A percentile compares a stretch with the other conserved stretches of the same genome.
Conservation (phyloP, 2,329 filamentous ascomycete genomes). For the Xylaria sp. region DNA sequence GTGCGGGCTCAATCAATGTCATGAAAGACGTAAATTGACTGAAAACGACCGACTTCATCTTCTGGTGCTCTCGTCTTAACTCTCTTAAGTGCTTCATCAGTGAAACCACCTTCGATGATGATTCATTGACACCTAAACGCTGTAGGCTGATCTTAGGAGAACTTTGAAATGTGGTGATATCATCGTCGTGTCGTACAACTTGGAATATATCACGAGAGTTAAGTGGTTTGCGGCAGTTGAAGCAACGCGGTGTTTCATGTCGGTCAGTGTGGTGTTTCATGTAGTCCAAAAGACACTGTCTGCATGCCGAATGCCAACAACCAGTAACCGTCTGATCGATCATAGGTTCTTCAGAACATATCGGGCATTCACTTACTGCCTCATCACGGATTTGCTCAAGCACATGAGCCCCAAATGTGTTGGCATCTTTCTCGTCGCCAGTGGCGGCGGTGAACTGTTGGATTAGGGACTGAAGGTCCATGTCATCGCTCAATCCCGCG, state of each 20-base stretch:
- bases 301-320: slow-evolving; percentile 98
- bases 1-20: slow-evolving; percentile 83
- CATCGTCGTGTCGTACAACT: slow-evolving; percentile 79
- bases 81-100: slow-evolving; percentile 76
- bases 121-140: slow-evolving; percentile 65
- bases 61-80: slow-evolving; percentile 68
- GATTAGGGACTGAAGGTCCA: slow-evolving; percentile 89
- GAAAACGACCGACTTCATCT: slow-evolving; percentile 89
- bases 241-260: slow-evolving; percentile 78
- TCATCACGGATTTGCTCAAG: slow-evolving; percentile 91
- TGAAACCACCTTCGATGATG: slow-evolving; percentile 86
- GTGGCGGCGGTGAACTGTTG: slow-evolving; percentile 78
- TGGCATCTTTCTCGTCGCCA: slow-evolving; percentile 66
- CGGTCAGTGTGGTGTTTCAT: slow-evolving; percentile 86
- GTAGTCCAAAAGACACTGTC: slow-evolving; percentile 86
- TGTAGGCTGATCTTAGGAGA: slow-evolving; percentile 64
- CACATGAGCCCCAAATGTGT: slow-evolving; percentile 82
- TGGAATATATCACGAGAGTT: slow-evolving; percentile 88
- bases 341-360: slow-evolving; percentile 96
- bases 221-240: slow-evolving; percentile 85
- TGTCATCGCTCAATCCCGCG: slow-evolving; percentile 87
- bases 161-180: slow-evolving; percentile 35
- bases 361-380: slow-evolving; percentile 85
- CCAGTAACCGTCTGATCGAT: slow-evolving; percentile 90
- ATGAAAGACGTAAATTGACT: slow-evolving; percentile 98